Evolutionary conservation across 495 filamentous ascomycete genomes (phyloP), one percentile per base, ranked within the genome.

Genomic region (Annulohypoxylon bovei): DNA sequence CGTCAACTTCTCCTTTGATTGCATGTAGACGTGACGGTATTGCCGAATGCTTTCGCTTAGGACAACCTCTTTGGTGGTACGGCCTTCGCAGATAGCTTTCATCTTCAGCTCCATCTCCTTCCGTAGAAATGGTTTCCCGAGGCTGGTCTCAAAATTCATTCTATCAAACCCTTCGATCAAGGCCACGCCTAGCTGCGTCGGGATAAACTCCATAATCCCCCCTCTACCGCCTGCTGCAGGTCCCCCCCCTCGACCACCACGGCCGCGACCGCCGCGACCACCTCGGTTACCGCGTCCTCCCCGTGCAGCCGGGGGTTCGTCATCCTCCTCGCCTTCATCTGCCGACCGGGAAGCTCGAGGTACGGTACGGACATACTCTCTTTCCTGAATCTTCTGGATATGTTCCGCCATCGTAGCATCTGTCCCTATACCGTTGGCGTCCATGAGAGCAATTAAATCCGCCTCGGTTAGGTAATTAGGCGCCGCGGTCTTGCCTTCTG

Each of bases 351-450:
- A 73, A 4, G 74, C 77, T 50, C 88, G 87, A n/a, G 86, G 77
- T 30, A 88, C 80, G 2, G 88, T 88, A 44, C 86, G 86, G 23
- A 93, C 93, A 75, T 99, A 99, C 50, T 92, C 82, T 28, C 95
- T 83, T 40, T 94, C 89, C 78, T 97, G 93, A 77, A 99, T 94
- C 76, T 96, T 98, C 44, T 91, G 88, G 74, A 99, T 98, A 76
- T 99, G 95, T 70, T 99, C 95, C 0, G 95, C 95, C 96, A 99
- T 99, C 0, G 95, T 98, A 9, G 95, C 95, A 80, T 99, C 95
- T 3, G 95, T 99, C 14, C 95, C 95, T 72, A 99, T 99, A 9
- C 95, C 95, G 77, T 99, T 98, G 14, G 92, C 95, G 80, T 99
- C 96, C 95, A 99, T 99, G 22, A 99, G 85, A 4, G 90, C 92